Base-by-base conservation (phyloP, 257 asterid species). In the Penstemon barbatus region DNA sequence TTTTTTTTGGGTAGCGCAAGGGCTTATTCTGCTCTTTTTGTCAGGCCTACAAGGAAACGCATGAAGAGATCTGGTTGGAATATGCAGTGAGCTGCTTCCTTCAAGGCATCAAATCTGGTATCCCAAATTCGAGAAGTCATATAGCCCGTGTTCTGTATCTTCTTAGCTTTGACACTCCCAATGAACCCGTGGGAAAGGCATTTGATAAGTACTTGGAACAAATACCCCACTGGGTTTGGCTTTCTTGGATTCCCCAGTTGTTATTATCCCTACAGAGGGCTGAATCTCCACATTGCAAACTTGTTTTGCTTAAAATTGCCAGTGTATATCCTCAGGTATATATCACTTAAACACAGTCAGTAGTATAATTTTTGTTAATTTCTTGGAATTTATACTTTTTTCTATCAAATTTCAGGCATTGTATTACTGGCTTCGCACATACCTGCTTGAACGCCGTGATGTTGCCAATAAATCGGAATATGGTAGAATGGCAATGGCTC, bases 1-100 rank as follows among this genome's bases (percentile, higher is more conserved):
- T 25, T n/a, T 7, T 71, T 61, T 25, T 25, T n/a, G 5, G 39
- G 49, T 43, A 19, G 60, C 68, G n/a, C 58, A 46, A 57, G 38
- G 69, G 71, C 80, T 63, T 68, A 65, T 72, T 57, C 54, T 75
- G 62, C 51, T 48, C 54, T 69, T 13, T 57, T 13, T 80, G 15
- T 51, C 93, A 94, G 98, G 99, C 96, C 65, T 89, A 85, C 80
- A 85, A 77, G 75, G 99, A 89, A 71, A 87, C 96, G 41, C 95
- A 91, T 4, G 99, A 94, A 73, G 99, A 94, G 69, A 83, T 87
- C 59, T 94, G 97, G 97, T 80, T 94, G 65, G 97, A 89, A 78
- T 91, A 94, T 71, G 91, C 99, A 12, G 97, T 94, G 69, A 89
- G 99, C 91, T 94, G 99, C 93, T 94, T 94, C 72, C 96, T 94